Percentiles rank a stretch among this genome's conserved stretches.
Conservation (phyloP, 2,329 filamentous ascomycete genomes). For the Penicillium thymicola region DNA sequence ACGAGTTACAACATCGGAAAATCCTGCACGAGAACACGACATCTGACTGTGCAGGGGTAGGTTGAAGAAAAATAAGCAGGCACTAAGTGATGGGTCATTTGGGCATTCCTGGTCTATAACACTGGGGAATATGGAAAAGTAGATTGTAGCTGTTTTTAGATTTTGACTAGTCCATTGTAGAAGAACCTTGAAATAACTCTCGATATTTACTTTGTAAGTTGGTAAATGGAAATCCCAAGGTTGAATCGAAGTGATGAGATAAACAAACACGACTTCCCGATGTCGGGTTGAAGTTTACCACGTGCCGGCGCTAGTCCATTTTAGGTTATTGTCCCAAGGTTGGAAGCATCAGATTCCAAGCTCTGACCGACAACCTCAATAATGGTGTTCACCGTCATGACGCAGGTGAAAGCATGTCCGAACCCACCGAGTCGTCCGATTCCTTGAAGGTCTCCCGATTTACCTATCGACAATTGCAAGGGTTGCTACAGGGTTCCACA, state of each 20-base stretch:
- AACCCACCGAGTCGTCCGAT: constrained; percentile 22
- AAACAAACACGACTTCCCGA: constrained; percentile 8
- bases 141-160: not conserved
- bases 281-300: constrained; percentile 6
- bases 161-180: not conserved
- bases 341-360: constrained; percentile 16
- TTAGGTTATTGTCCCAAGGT: constrained; percentile 10
- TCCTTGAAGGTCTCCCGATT: constrained; percentile 61
- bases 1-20: not conserved
- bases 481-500: constrained; percentile 67
- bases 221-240: not conserved
- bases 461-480: constrained; percentile 77
- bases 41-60: not conserved
- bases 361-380: not conserved
- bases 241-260: not conserved
- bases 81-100: not conserved
- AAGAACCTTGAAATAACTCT: not conserved
- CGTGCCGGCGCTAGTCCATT: constrained; percentile 16
- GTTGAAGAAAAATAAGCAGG: constrained; percentile 4
- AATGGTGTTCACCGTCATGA: constrained; percentile 13
- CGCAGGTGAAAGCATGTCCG: constrained; percentile 44
- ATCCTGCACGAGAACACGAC: constrained; percentile 6
- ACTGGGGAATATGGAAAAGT: not conserved
- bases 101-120: not conserved
- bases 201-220: not conserved